Evolutionary conservation across 176 grass and related monocot genomes (phyloP), one percentile per base, ranked within the genome.

Genomic region (Melocanna baccifera): DNA sequence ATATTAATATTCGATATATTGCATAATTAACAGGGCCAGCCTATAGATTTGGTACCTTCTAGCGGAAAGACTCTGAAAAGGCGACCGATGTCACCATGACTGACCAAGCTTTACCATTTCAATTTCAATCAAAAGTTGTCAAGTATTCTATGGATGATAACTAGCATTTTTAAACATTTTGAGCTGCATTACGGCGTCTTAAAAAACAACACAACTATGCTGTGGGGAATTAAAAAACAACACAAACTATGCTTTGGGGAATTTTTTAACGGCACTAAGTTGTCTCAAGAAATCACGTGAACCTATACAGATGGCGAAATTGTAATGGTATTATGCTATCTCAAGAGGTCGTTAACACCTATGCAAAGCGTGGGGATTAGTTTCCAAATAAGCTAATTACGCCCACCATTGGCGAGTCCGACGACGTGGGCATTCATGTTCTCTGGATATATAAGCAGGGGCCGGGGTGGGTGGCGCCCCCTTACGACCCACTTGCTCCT

Each of bases 401-500:
- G 7, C 16, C 4, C 20, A 46, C 20, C 26, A 62, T 26, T 20
- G 62, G 39, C 30, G 20, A 30, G 15, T 63, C 42, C 14, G 29
- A 8, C 61, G 5, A 20, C 9, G 25, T 4, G 51, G 37, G 7
- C 3, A 40, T 23, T 58, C 14, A 48, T 11, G 2, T 25, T 77
- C 16, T 41, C 34, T 45, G 4, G 9, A 15, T 62, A n/a, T n/a
- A n/a, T 32, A 32, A 32, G 32, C 32, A 34, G 32, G 32, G 3
- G 32, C 4, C 32, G 32, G 32, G 32, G 3, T 34, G 32, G 32
- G 32, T 34, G 32, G 3, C 32, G 3, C 32, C 32, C 84, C 91
- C 91, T 10, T 80, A 92, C 12, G 91, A 92, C 46, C 91, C 84
- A 84, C 91, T 92, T 72, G 91, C 89, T 19, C 84, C 91, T 12